Conservation (phyloP, 139 green algal genomes). For the Chloropicon primus region DNA sequence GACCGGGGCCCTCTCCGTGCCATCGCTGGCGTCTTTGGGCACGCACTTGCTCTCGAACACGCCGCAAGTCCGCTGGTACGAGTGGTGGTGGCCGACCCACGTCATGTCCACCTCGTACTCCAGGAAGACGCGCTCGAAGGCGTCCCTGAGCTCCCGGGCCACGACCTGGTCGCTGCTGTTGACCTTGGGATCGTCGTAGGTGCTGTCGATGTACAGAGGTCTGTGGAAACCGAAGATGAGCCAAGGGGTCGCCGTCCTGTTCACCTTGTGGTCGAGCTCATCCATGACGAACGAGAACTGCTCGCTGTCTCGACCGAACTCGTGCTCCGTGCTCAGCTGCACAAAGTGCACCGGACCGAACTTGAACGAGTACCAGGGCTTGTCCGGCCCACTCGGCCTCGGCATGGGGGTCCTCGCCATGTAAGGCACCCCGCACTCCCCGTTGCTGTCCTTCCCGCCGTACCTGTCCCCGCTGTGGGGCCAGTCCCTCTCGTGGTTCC, state of each 20-base stretch:
- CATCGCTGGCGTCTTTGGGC: conserved; percentile 5
- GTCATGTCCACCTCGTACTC: conserved; percentile 39
- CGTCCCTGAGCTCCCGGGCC: not conserved
- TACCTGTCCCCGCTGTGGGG: conserved; percentile 37
- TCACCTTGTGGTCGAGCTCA: conserved; percentile 30
- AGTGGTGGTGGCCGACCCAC: conserved; percentile 50
- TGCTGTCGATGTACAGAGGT: conserved; percentile 40
- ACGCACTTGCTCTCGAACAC: conserved; percentile 20
- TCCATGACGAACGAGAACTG: conserved; percentile 21
- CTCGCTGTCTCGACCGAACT: conserved; percentile 29
- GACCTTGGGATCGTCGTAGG: conserved; percentile 8
- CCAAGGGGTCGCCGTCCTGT: conserved; percentile 50
- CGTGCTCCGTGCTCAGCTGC: conserved; percentile 56
- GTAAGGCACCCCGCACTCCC: conserved; percentile 57
- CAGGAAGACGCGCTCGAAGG: not conserved
- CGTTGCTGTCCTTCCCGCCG: conserved; percentile 26
- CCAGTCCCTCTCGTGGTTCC: conserved; percentile 77
- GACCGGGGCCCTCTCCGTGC: conserved; percentile 23
- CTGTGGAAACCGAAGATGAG: conserved; percentile 50
- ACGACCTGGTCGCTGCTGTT: conserved; percentile 23
- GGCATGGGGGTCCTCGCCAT: conserved; percentile 41
- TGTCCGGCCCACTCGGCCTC: not conserved
- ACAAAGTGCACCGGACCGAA: conserved; percentile 64
- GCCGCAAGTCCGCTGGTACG: conserved; percentile 51
- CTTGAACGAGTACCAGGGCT: conserved; percentile 56